phyloP scores from a whole-genome alignment of 805 yeast genomes.

The Cephaloascus albidus region DNA sequence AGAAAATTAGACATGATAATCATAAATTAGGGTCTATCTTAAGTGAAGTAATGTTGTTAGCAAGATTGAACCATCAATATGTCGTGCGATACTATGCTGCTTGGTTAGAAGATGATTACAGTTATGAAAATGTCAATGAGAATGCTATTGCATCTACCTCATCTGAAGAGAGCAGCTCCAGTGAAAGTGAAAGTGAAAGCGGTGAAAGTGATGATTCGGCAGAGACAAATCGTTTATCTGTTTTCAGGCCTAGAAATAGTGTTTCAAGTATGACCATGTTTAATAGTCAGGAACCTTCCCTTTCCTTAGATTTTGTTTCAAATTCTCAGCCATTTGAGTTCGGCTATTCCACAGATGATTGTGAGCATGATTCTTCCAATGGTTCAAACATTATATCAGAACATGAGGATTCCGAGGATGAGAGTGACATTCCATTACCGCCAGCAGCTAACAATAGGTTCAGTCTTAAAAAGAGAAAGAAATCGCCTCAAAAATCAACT shows the following conservation, averaged over 20 bases:
- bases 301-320: conserved; percentile 59
- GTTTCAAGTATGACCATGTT: neutral
- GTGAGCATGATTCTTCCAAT: conserved; percentile 9
- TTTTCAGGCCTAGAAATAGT: conserved; percentile 3
- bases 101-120: conserved; percentile 78
- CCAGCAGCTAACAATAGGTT: conserved; percentile 4
- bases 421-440: conserved; percentile 1
- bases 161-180: conserved; percentile 9
- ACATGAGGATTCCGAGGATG: conserved; percentile 10
- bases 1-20: conserved; percentile 78
- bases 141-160: conserved; percentile 12
- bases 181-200: conserved; percentile 13
- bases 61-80: conserved; percentile 88
- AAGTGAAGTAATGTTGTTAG: conserved; percentile 86
- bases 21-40: conserved; percentile 72
- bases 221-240: conserved; percentile 9
- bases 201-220: conserved; percentile 11
- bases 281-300: conserved; percentile 11
- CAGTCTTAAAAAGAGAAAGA: conserved; percentile 2
- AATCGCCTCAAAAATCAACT: conserved; percentile 40
- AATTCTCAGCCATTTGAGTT: conserved; percentile 55
- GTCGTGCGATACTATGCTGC: conserved; percentile 96
- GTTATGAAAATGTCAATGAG: conserved; percentile 3
- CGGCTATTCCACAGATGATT: conserved; percentile 25
- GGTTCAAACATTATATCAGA: conserved; percentile 11